Evolutionary conservation across 2,329 filamentous ascomycete species (phyloP).

Genomic region (Myriosclerotinia curreyana): DNA sequence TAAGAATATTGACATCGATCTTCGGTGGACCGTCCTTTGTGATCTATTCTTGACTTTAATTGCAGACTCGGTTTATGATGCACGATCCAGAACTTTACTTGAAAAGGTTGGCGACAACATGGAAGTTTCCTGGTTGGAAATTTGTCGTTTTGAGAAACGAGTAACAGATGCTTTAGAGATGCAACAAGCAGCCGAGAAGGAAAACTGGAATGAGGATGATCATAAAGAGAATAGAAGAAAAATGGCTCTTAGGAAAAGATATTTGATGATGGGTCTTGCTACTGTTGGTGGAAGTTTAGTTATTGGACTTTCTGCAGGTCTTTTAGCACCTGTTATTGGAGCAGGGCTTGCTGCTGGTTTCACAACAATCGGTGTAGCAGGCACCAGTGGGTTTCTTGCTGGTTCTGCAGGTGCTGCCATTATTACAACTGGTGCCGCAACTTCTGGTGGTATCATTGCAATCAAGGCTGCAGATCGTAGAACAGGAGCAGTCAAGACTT

Average conservation of each 20-base stretch:
- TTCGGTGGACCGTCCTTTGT: slow-evolving; percentile 95
- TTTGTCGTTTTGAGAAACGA: slow-evolving; percentile 94
- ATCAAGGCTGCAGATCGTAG: slow-evolving; percentile 80
- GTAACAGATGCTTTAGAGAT: slow-evolving; percentile 96
- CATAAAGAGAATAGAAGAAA: slow-evolving; percentile 87
- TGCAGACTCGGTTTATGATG: slow-evolving; percentile 90
- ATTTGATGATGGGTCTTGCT: slow-evolving; percentile 94
- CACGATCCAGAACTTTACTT: slow-evolving; percentile 78
- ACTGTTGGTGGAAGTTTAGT: slow-evolving; percentile 93
- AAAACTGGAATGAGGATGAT: slow-evolving; percentile 97
- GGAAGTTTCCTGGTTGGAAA: slow-evolving; percentile 84
- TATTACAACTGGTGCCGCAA: slow-evolving; percentile 84
- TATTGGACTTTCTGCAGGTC: slow-evolving; percentile 88
- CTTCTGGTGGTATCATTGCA: slow-evolving; percentile 84
- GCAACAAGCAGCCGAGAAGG: slow-evolving; percentile 90
- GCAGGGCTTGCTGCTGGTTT: slow-evolving; percentile 92
- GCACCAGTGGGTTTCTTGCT: slow-evolving; percentile 84
- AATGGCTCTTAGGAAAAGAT: slow-evolving; percentile 73
- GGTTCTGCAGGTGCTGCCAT: slow-evolving; percentile 90
- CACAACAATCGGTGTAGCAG: slow-evolving; percentile 88
- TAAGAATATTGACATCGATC: slow-evolving; percentile 87
- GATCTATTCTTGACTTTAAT: slow-evolving; percentile 95
- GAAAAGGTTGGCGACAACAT: slow-evolving; percentile 80
- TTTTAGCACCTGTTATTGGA: slow-evolving; percentile 90
- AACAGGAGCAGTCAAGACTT: slow-evolving; percentile 90